Conservation (phyloP, 805 yeast genomes). For the Tetrapisispora fleetii region DNA sequence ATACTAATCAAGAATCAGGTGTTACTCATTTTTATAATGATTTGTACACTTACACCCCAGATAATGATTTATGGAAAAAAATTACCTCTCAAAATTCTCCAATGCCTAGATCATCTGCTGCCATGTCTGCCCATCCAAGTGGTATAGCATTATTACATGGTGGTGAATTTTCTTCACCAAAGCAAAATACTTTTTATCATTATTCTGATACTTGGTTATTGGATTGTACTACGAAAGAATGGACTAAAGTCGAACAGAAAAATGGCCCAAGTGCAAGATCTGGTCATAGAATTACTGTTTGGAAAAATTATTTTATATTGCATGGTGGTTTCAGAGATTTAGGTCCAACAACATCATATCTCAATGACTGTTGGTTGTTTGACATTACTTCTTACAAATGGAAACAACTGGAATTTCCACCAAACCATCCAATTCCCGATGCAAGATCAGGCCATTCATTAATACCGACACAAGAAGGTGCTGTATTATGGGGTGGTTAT, state of each 20-base stretch:
- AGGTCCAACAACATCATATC: constrained; percentile 72
- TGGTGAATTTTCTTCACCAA: constrained; percentile 95
- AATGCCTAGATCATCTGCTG: constrained; percentile 85
- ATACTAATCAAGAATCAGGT: constrained; percentile 35
- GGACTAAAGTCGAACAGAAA: constrained; percentile 77
- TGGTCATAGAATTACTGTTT: constrained; percentile 80
- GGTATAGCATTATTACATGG: constrained; percentile 84
- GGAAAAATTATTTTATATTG: constrained; percentile 83
- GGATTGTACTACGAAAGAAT: constrained; percentile 75
- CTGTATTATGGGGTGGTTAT: constrained; percentile 85
- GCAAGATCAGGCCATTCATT: constrained; percentile 90
- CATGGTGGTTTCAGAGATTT: constrained; percentile 92
- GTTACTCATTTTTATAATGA: constrained; percentile 73
- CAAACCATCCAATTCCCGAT: constrained; percentile 73
- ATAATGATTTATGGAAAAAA: constrained; percentile 72
- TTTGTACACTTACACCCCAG: constrained; percentile 59
- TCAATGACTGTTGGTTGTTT: constrained; percentile 84
- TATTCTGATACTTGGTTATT: constrained; percentile 94
- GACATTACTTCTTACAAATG: constrained; percentile 85
- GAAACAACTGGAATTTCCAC: constrained; percentile 82
- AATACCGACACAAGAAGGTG: constrained; percentile 71
- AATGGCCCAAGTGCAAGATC: constrained; percentile 78
- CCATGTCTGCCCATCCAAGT: constrained; percentile 86
- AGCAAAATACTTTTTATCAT: constrained; percentile 90
- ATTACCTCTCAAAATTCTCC: constrained; percentile 79